phyloP scores from a whole-genome alignment of 306 rosid species.

The Geum urbanum region DNA sequence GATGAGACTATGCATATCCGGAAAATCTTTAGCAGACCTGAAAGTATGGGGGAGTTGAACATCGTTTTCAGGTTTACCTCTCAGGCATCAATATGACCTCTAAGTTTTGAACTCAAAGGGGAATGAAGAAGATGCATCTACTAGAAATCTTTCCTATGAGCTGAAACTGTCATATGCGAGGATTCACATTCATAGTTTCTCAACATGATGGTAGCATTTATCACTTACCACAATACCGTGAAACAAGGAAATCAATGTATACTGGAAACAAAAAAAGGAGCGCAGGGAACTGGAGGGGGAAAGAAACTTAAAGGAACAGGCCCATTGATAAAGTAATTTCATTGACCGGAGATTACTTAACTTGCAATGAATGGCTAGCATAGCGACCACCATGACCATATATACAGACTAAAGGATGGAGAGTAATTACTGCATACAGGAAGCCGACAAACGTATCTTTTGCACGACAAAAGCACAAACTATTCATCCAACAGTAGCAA shows the following conservation, averaged over 20 bases:
- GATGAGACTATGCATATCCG: conserved; percentile 85
- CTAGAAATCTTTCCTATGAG: conserved; percentile 6
- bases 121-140: conserved; percentile 33
- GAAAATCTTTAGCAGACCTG: conserved; percentile 95
- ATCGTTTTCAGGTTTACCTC: conserved; percentile 49
- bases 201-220: not conserved
- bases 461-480: not conserved
- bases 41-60: conserved; percentile 65
- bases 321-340: not conserved
- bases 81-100: conserved; percentile 29
- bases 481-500: not conserved
- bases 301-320: not conserved
- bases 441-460: not conserved
- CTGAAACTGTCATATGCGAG: not conserved
- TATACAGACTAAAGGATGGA: not conserved
- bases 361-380: not conserved
- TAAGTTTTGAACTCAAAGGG: conserved; percentile 29
- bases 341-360: not conserved
- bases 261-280: not conserved
- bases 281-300: not conserved
- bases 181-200: not conserved
- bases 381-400: not conserved
- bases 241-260: conserved; percentile 7
- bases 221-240: not conserved
- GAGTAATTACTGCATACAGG: not conserved